Base-by-base conservation (phyloP, 2,329 filamentous ascomycete species). In the Ceratocystis colombiana region DNA sequence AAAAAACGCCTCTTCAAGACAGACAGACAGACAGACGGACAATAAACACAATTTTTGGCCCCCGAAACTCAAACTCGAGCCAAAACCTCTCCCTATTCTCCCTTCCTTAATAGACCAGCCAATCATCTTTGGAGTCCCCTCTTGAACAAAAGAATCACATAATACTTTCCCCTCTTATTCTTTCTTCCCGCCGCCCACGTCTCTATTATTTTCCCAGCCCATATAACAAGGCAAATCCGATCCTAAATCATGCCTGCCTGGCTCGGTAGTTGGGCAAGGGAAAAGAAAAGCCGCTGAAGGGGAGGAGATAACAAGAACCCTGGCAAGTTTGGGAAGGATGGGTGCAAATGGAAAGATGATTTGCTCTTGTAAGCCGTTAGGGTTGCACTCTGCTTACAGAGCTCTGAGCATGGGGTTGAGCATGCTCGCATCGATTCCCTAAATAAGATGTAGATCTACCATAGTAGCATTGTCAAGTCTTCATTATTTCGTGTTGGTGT, bases 211-310 rank as follows among this genome's bases (percentile, higher is more conserved):
- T 25, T 55, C 50, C 3, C 17, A n/a, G 30, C 25, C 25, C 53
- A 57, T 7, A 57, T 15, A 33, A 28, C 22, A 37, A 10, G 33
- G 33, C 2, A 37, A 37, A 37, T 37, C 46, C 0, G 10, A 28
- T 30, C 53, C 53, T 57, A 28, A 57, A 57, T 30, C 15, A 59
- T 59, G 53, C 53, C 33, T 37, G 33, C 33, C 33, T 30, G 28
- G 53, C 4, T 59, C 53, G 53, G 53, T 12, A 59, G 28, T 59
- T 59, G 28, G 2, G 7, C 53, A 37, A 33, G 53, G 53, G 33
- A 33, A 59, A 59, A 33, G 25, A 59, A 59, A 33, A 30, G 53
- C 53, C 53, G 53, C 25, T 33, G 53, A 33, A 17, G 53, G 28
- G n/a, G 53, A 6, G 48, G 45, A 15, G n/a, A 20, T 17, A 20